Evolutionary conservation across 2,329 filamentous ascomycete genomes (phyloP).

Genomic region (Periglandula ipomoeae): DNA sequence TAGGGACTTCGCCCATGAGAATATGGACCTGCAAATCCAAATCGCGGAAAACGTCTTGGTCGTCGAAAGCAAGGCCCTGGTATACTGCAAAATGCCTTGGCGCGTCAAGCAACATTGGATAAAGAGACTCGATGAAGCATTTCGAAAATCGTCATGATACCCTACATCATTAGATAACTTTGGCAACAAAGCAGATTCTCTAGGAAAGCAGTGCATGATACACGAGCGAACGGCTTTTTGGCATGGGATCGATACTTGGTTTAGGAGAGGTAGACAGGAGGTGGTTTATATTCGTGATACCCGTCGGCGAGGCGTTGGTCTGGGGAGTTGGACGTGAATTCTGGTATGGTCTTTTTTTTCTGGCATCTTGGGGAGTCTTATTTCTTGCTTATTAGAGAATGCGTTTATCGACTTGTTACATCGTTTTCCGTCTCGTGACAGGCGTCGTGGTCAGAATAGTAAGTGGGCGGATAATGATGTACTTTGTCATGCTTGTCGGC

Average conservation of each 20-base stretch:
- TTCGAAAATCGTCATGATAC: constrained; percentile 3
- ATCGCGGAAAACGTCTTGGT: constrained; percentile 49
- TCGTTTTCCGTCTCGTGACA: not conserved
- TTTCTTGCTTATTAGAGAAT: not conserved
- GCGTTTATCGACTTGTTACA: not conserved
- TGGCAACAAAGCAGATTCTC: not conserved
- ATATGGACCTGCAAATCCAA: constrained; percentile 49
- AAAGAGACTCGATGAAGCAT: constrained; percentile 35
- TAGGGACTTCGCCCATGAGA: constrained; percentile 46
- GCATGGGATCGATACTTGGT: constrained; percentile 1
- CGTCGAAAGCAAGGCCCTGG: constrained; percentile 51
- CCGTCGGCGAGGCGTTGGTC: constrained; percentile 15
- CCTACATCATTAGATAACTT: not conserved
- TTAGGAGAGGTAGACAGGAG: not conserved
- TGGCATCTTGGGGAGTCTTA: not conserved
- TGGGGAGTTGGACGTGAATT: not conserved
- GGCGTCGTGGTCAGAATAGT: not conserved
- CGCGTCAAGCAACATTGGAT: constrained; percentile 47
- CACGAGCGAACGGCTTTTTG: not conserved
- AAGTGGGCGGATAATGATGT: not conserved
- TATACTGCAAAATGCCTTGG: constrained; percentile 52
- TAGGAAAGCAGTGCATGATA: not conserved
- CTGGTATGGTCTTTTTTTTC: not conserved
- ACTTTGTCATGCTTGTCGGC: not conserved
- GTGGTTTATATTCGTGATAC: constrained; percentile 14